phyloP scores from a whole-genome alignment of 495 filamentous ascomycete genomes.

The Clohesyomyces aquaticus region DNA sequence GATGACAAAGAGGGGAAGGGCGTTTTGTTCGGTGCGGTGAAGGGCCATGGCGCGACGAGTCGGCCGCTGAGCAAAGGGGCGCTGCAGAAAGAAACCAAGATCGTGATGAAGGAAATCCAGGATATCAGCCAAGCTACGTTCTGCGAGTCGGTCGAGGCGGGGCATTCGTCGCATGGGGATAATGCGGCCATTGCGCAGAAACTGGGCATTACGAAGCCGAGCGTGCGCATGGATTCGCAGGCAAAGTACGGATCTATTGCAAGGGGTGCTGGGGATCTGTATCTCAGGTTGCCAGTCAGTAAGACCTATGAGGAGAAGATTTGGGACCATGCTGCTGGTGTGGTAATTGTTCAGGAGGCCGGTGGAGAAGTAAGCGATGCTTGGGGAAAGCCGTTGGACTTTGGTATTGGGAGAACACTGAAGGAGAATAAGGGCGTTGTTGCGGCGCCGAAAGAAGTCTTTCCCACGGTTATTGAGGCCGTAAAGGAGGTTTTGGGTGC shows the following conservation, averaged over 20 bases:
- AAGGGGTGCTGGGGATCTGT: conserved; percentile 92
- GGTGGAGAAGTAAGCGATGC: conserved; percentile 90
- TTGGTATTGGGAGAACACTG: conserved; percentile 83
- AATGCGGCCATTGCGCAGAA: conserved; percentile 80
- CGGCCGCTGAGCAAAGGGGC: conserved; percentile 65
- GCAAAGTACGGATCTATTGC: conserved; percentile 97
- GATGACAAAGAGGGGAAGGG: conserved; percentile 70
- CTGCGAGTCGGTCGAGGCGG: conserved; percentile 93
- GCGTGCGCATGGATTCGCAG: conserved; percentile 94
- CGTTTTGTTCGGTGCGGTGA: conserved; percentile 80
- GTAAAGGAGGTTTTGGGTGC: conserved; percentile 77
- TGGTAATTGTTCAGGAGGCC: conserved; percentile 90
- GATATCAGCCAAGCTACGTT: conserved; percentile 81
- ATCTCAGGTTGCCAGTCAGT: conserved; percentile 81
- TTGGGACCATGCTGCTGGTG: conserved; percentile 98
- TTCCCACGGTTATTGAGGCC: conserved; percentile 74
- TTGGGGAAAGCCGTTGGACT: conserved; percentile 78
- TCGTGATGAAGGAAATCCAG: conserved; percentile 75
- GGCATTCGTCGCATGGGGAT: conserved; percentile 85
- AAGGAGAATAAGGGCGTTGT: conserved; percentile 90
- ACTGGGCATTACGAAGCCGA: conserved; percentile 81
- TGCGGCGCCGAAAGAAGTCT: conserved; percentile 75
- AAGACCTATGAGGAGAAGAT: conserved; percentile 97
- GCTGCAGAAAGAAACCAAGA: conserved; percentile 63
- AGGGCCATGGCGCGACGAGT: conserved; percentile 75